A percentile compares a stretch with the other conserved stretches of the same genome.
Conservation (phyloP, 352 stramenopile species). For the Blastocystis sp. region DNA sequence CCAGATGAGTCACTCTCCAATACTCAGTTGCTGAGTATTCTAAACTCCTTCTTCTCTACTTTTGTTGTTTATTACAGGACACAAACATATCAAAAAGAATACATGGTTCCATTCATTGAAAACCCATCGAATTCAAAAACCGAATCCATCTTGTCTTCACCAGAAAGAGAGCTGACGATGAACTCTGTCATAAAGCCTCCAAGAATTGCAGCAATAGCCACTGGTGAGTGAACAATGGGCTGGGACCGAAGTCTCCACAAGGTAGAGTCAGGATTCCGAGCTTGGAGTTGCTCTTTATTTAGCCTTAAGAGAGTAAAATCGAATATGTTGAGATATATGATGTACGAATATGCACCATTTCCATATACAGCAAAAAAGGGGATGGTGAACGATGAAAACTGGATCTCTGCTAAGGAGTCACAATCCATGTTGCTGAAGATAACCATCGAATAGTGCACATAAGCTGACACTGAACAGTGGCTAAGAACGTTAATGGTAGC, state of each 20-base stretch:
- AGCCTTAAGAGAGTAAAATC: neutral
- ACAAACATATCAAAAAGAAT: conserved; percentile 32
- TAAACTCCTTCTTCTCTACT: neutral
- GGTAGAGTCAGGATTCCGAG: neutral
- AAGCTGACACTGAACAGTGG: neutral
- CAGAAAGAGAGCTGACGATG: neutral
- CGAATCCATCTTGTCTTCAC: neutral
- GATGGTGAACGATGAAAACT: neutral
- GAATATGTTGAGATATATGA: neutral
- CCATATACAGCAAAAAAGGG: neutral
- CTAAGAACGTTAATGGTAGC: neutral
- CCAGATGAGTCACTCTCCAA: neutral
- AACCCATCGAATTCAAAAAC: conserved; percentile 39
- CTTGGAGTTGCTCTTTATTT: neutral
- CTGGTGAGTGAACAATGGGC: neutral
- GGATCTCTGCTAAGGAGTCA: neutral
- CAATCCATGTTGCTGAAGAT: neutral
- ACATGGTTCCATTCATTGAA: neutral
- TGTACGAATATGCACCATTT: conserved; percentile 8
- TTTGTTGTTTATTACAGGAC: neutral
- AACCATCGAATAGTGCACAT: neutral
- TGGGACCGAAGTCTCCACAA: neutral
- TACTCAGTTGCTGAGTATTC: neutral
- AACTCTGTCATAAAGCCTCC: conserved; percentile 23
- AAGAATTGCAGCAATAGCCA: neutral